Evolutionary conservation across 1,284 basidiomycete genomes (phyloP).

Genomic region (Vanrija sp.): DNA sequence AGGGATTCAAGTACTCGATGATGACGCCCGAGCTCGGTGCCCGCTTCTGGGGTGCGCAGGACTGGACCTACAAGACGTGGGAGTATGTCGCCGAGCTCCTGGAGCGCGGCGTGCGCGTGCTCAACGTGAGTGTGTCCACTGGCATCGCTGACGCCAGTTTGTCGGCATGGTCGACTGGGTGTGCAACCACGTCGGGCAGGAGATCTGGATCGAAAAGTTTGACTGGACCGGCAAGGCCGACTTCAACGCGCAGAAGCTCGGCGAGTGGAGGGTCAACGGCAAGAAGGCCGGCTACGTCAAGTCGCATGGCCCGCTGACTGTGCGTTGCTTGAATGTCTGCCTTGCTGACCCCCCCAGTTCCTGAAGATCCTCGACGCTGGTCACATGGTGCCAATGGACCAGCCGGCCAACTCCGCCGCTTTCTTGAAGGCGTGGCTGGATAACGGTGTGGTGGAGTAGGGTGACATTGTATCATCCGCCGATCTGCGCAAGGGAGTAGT

Average conservation of each 20-base stretch:
- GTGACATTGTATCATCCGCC: too few relatives aligned
- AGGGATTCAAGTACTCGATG: conserved; percentile 53
- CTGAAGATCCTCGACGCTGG: conserved; percentile 41
- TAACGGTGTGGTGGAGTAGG: conserved; percentile 5
- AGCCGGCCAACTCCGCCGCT: conserved; percentile 43
- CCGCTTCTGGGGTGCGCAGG: conserved; percentile 33
- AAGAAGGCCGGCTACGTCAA: conserved; percentile 57
- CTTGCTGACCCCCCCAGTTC: conserved; percentile 1
- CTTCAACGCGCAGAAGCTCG: conserved; percentile 50
- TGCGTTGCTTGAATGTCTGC: conserved; percentile 53
- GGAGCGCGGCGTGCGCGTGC: conserved; percentile 65
- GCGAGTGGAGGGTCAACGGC: conserved; percentile 54
- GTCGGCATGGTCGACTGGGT: conserved; percentile 63
- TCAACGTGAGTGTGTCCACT: conserved; percentile 52
- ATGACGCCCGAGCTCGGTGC: conserved; percentile 52
- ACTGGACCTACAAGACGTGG: conserved; percentile 44
- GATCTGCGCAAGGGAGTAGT: too few relatives aligned
- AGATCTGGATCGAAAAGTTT: conserved; percentile 60
- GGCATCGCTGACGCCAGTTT: conserved; percentile 16
- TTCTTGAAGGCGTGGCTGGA: conserved; percentile 48
- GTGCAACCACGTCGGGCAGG: conserved; percentile 69
- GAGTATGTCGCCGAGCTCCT: conserved; percentile 66
- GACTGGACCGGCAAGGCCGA: conserved; percentile 61
- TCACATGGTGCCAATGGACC: conserved; percentile 52
- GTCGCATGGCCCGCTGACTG: conserved; percentile 60